phyloP scores from a whole-genome alignment of 805 yeast genomes.

The Kazachstania kunashirensis region DNA sequence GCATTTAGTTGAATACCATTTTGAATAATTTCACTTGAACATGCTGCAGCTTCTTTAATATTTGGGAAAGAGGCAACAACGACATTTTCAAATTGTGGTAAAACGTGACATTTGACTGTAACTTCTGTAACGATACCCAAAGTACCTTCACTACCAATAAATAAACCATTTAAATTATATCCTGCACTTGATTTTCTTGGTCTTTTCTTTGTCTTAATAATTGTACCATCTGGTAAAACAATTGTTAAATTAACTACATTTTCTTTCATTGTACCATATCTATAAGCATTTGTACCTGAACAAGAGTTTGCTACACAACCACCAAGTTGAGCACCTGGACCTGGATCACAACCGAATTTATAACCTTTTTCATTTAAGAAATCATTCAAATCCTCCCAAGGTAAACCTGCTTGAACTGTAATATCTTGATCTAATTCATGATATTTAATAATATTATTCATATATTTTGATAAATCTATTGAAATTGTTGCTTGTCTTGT shows the following conservation, averaged over 20 bases:
- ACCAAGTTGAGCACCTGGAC: conserved; percentile 73
- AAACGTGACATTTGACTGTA: conserved; percentile 57
- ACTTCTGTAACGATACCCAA: conserved; percentile 72
- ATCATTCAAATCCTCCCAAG: conserved; percentile 63
- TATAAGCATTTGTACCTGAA: conserved; percentile 70
- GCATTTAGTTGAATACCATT: conserved; percentile 63
- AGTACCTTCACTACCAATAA: conserved; percentile 73
- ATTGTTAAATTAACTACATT: conserved; percentile 60
- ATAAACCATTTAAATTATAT: conserved; percentile 64
- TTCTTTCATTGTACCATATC: conserved; percentile 76
- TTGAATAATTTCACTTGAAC: conserved; percentile 53
- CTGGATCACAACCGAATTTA: conserved; percentile 69
- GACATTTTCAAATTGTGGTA: conserved; percentile 56
- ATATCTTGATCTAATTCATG: conserved; percentile 61
- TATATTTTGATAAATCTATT: conserved; percentile 44
- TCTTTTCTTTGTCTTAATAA: conserved; percentile 64
- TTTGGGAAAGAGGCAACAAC: conserved; percentile 60
- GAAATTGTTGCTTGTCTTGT: conserved; percentile 59
- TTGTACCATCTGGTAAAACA: conserved; percentile 72
- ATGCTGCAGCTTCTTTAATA: conserved; percentile 59
- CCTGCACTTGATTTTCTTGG: conserved; percentile 77
- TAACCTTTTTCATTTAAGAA: conserved; percentile 39
- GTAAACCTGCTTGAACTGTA: conserved; percentile 68
- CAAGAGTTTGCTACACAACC: conserved; percentile 74
- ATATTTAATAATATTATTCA: conserved; percentile 48